Percentiles rank a stretch among this genome's conserved stretches.
Conservation (phyloP, 352 stramenopile genomes). For the Pythium phragmiticola region DNA sequence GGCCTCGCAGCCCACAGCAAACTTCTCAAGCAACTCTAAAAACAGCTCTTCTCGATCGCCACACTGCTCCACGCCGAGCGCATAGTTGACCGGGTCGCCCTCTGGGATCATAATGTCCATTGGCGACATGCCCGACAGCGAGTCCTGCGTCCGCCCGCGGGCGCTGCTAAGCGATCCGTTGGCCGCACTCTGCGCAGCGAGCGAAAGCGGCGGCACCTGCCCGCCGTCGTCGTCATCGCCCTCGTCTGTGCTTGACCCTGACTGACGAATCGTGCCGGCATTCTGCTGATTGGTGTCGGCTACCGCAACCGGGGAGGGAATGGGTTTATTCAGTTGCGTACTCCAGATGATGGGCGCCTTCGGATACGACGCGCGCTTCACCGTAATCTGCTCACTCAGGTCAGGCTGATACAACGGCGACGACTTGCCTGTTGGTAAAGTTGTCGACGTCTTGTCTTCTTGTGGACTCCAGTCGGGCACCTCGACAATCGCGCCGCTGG, state of each 20-base stretch:
- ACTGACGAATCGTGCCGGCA: not conserved
- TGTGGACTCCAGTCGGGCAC: slow-evolving; percentile 15
- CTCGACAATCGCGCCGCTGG: slow-evolving; percentile 22
- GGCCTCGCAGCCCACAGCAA: slow-evolving; percentile 53
- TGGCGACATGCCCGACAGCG: slow-evolving; percentile 18
- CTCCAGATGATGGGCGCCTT: slow-evolving; percentile 28
- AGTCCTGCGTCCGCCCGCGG: not conserved
- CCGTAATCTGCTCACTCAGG: slow-evolving; percentile 21
- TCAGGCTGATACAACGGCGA: slow-evolving; percentile 24
- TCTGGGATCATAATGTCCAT: slow-evolving; percentile 60
- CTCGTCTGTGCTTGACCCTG: slow-evolving; percentile 16
- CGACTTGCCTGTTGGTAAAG: slow-evolving; percentile 24
- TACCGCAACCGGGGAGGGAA: slow-evolving; percentile 6
- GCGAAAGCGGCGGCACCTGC: slow-evolving; percentile 8
- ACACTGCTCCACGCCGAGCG: slow-evolving; percentile 75
- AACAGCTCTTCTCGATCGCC: slow-evolving; percentile 78
- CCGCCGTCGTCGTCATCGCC: slow-evolving; percentile 9
- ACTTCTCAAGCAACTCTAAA: slow-evolving; percentile 79
- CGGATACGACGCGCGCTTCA: slow-evolving; percentile 24
- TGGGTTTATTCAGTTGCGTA: slow-evolving; percentile 18
- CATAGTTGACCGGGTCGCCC: slow-evolving; percentile 78
- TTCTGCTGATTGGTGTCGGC: not conserved
- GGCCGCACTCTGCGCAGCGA: slow-evolving; percentile 10
- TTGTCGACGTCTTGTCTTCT: slow-evolving; percentile 21
- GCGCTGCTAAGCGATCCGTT: not conserved